Evolutionary conservation across 169 alveolate species (phyloP), one percentile per base, ranked within the genome.

Genomic region (Plasmodium knowlesi): DNA sequence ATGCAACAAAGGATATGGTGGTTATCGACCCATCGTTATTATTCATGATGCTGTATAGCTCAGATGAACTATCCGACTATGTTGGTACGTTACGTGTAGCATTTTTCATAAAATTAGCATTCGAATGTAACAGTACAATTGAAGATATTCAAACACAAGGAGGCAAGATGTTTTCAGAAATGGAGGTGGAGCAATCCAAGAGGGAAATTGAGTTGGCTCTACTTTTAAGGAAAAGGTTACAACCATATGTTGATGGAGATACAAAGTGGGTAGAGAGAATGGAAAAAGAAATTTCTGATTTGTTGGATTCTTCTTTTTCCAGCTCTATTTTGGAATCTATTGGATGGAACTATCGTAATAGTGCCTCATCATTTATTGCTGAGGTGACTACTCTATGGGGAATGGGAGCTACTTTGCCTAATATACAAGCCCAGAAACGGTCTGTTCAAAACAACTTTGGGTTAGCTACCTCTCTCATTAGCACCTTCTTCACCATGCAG

Each of bases 281-380:
- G 93, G 92, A 78, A 34, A 72, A 22, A 0, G 97, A 96, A 61
- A 4, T 92, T 0, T 81, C 54, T 5, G 73, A 67, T 14, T 28
- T 82, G 41, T 76, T 95, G 43, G 82, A 88, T 16, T 96, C 95
- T 4, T 86, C 95, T 2, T 95, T 93, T 92, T 89, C 96, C 22
- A 96, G 95, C 72, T 82, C 95, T 16, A 57, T 96, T 83, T 92
- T 96, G 50, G 96, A 93, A 79, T 96, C 97, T 10, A 94, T 96
- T 19, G 97, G 97, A 5, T 96, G 97, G 97, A 95, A 92, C 3
- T 96, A 96, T 78, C 95, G 94, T 72, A 96, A 96, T 89, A 84
- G 95, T 3, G 96, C 96, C 19, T 89, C 95, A 19, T 54, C 93
- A 0, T 96, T 54, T 84, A 93, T 96, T 39, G 96, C 96, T 6